Conservation (phyloP, 2,329 filamentous ascomycete genomes). For the Cryphonectria japonica region DNA sequence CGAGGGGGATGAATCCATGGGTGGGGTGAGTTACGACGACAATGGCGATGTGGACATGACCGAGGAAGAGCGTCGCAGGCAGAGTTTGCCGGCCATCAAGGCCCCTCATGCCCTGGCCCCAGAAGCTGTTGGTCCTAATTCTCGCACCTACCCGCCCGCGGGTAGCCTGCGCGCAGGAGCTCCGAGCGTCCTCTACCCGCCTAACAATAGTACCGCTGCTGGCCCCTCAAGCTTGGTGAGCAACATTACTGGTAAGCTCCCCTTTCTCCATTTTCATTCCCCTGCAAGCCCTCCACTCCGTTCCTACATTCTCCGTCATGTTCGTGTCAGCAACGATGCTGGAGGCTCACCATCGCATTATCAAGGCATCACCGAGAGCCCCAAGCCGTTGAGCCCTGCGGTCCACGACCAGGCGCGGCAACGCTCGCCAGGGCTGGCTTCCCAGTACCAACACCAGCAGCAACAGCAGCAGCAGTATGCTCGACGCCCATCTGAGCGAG, state of each 20-base stretch:
- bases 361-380: conserved; percentile 81
- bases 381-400: conserved; percentile 77
- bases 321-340: conserved; percentile 44
- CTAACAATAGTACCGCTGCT: conserved; percentile 54
- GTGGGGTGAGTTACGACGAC: conserved; percentile 59
- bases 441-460: conserved; percentile 61
- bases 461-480: conserved; percentile 60
- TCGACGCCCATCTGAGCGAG: conserved; percentile 59
- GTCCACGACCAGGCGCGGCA: conserved; percentile 60
- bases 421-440: conserved; percentile 67
- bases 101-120: conserved; percentile 66
- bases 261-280: neutral
- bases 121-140: conserved; percentile 61
- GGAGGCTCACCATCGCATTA: conserved; percentile 66
- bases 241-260: conserved; percentile 46
- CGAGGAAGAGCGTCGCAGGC: conserved; percentile 63
- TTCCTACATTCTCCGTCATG: conserved; percentile 29
- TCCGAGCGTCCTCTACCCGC: conserved; percentile 63
- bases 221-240: conserved; percentile 56
- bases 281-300: neutral
- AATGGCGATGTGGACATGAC: conserved; percentile 64
- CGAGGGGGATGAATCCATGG: conserved; percentile 61
- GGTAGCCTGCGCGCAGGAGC: conserved; percentile 52
- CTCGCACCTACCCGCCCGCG: conserved; percentile 79
- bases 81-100: conserved; percentile 77